Percentiles rank a stretch among this genome's conserved stretches.
Evolutionary conservation across 768 basidiomycete species (phyloP).

Genomic region (Mrakia gelida): DNA sequence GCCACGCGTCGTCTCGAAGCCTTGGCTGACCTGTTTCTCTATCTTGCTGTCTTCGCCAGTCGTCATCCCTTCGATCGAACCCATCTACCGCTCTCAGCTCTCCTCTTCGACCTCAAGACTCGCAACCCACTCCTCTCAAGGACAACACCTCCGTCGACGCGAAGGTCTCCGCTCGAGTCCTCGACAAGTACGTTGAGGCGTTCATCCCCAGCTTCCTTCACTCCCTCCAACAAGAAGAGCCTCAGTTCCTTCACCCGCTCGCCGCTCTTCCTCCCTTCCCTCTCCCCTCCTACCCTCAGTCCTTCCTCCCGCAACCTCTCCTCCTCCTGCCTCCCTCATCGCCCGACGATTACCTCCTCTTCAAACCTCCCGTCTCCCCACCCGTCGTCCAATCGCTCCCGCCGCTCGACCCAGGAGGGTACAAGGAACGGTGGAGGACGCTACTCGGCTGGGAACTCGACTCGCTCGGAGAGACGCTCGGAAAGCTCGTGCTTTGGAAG

Average conservation of each 20-base stretch:
- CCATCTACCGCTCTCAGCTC: neutral
- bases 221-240: neutral
- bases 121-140: neutral
- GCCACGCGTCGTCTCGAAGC: neutral
- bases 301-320: neutral
- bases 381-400: neutral
- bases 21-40: too few relatives aligned
- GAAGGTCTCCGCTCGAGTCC: neutral
- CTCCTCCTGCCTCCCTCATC: neutral
- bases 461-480: neutral
- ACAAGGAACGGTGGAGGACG: neutral
- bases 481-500: conserved; percentile 10
- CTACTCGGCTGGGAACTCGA: conserved; percentile 18
- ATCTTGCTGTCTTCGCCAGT: neutral
- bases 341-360: neutral
- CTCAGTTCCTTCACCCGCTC: neutral
- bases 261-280: neutral
- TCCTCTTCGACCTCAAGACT: neutral
- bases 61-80: neutral
- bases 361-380: neutral
- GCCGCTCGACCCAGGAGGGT: neutral
- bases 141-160: neutral
- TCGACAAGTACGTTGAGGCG: conserved; percentile 9
- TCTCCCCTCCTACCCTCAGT: neutral
- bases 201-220: conserved; percentile 5